Conservation (phyloP, 495 filamentous ascomycete genomes). For the Xylaria longipes region DNA sequence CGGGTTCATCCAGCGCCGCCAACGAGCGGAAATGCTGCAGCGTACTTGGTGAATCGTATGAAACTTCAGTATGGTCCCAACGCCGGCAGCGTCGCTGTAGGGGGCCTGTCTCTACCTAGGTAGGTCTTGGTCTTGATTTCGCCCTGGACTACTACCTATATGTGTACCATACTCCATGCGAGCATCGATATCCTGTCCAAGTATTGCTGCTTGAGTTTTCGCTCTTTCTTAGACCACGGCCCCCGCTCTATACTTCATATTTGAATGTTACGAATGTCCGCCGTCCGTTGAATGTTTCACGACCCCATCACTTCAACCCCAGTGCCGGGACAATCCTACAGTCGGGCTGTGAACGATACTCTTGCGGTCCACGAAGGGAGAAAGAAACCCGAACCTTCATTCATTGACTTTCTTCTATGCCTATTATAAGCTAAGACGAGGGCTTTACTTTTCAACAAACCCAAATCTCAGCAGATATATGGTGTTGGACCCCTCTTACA, state of each 20-base stretch:
- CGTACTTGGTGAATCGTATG: conserved; percentile 8
- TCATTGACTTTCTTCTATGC: not conserved
- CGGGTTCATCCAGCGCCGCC: conserved; percentile 16
- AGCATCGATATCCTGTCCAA: conserved; percentile 18
- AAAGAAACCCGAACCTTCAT: not conserved
- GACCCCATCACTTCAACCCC: conserved; percentile 4
- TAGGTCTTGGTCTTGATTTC: not conserved
- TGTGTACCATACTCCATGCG: conserved; percentile 21
- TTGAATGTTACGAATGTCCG: conserved; percentile 10
- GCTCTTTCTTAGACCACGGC: conserved; percentile 12
- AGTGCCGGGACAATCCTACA: conserved; percentile 1
- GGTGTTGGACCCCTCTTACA: conserved; percentile 2
- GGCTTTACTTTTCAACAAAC: not conserved
- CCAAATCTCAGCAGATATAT: not conserved
- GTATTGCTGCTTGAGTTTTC: conserved; percentile 16
- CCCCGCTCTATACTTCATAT: conserved; percentile 21
- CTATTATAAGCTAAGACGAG: not conserved
- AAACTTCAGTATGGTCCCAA: conserved; percentile 9
- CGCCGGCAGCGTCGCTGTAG: conserved; percentile 10
- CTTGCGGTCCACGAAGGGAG: not conserved
- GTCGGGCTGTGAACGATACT: not conserved
- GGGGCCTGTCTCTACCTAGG: conserved; percentile 18
- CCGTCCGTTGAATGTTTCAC: conserved; percentile 18
- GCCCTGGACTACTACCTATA: conserved; percentile 13
- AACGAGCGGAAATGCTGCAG: conserved; percentile 15